These are phyloP conservation scores for Penicillium coffeae DNA, from an alignment of 495 filamentous ascomycete species.

Conservation along the genomic window DNA sequence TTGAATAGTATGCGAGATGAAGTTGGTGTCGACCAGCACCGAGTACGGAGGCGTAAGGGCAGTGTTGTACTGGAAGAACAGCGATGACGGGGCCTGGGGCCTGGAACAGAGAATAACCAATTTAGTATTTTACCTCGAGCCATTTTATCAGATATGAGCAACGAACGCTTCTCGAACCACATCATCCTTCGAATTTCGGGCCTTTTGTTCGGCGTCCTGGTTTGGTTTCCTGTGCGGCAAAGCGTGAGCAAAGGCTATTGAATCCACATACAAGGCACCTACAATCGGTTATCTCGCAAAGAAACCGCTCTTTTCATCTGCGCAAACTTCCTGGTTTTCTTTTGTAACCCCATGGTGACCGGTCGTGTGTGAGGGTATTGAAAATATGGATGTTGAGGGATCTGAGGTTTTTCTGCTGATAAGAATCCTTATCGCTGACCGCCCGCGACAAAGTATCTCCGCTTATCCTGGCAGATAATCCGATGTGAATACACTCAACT, in stretches of 20 bases:
- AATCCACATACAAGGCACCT: constrained; percentile 1
- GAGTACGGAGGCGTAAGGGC: constrained; percentile 86
- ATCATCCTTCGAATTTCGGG: constrained; percentile 30
- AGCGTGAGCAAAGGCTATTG: constrained; percentile 52
- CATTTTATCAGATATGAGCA: too few relatives aligned
- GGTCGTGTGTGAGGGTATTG: background rate
- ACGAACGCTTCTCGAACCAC: constrained; percentile 35
- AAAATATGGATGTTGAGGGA: background rate
- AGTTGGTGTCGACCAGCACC: constrained; percentile 87
- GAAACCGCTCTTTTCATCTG: constrained; percentile 33
- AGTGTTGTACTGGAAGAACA: constrained; percentile 96
- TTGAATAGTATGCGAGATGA: constrained; percentile 85
- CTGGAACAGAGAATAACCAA: constrained; percentile 4
- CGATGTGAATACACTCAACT: too few relatives aligned
- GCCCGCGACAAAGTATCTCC: too few relatives aligned
- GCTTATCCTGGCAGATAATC: too few relatives aligned
- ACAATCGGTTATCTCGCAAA: constrained; percentile 25
- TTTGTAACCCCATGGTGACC: constrained; percentile 56
- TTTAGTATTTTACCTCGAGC: background rate
- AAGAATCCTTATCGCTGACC: background rate
- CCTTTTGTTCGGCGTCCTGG: constrained; percentile 53
- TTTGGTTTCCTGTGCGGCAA: constrained; percentile 56
- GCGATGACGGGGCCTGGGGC: constrained; percentile 72
- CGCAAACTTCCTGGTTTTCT: constrained; percentile 63
- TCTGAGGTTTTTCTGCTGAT: background rate